Evolutionary conservation across 1,284 basidiomycete species (phyloP), one percentile per base, ranked within the genome.

Genomic region (Agroathelia rolfsii): DNA sequence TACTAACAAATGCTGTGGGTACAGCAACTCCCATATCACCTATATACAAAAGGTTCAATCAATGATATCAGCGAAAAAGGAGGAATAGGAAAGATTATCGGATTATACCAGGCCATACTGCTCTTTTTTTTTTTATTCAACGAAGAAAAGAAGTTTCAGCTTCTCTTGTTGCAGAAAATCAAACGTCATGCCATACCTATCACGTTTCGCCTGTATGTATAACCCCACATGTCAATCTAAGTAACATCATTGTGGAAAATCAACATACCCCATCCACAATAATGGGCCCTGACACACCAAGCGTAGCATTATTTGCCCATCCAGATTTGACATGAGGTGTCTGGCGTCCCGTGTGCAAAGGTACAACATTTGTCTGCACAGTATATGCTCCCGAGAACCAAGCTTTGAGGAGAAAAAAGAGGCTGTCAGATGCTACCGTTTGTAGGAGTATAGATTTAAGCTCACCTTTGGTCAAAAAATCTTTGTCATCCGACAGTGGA

Each of bases 11-110:
- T 41, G 69, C 64, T 0, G 72, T 65, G 0, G 72, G 72, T 3
- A 73, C 71, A 0, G 72, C 71, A 16, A 76, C 71, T 7, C 72
- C 72, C 72, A 75, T 76, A 43, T 76, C 72, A 28, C 69, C 66
- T 65, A 28, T n/a, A n/a, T n/a, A n/a, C 3, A 5, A 4, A n/a
- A 27, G 24, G 13, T 32, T n/a, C n/a, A n/a, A n/a, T n/a, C n/a
- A n/a, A n/a, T n/a, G n/a, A n/a, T n/a, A n/a, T n/a, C n/a, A n/a
- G n/a, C n/a, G n/a, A n/a, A n/a, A n/a, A n/a, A n/a, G 14, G 11
- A 23, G 11, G n/a, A 20, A 18, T 17, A 16, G 19, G 14, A 28
- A 18, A 19, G 9, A 28, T 9, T 7, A 10, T 31, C 35, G 9
- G 9, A 5, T 12, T n/a, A 10, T 39, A 62, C 66, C 71, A 46